These are phyloP conservation scores for Penstemon barbatus DNA, from an alignment of 257 asterid genomes.

Conservation along the genomic window DNA sequence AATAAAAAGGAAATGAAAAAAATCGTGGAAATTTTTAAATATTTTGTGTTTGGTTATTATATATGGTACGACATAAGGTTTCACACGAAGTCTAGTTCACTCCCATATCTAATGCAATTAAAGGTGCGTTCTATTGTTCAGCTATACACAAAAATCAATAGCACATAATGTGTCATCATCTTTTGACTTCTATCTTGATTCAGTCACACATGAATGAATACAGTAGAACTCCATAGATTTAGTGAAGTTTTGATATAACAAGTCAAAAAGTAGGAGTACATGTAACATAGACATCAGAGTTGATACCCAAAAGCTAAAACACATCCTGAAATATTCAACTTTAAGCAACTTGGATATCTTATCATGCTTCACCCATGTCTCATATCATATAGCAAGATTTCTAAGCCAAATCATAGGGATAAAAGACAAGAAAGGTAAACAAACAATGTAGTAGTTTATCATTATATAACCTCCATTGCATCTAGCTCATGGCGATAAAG, in stretches of 20 bases:
- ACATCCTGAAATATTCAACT: neutral
- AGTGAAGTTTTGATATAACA: neutral
- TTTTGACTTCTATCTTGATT: neutral
- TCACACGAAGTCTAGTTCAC: neutral
- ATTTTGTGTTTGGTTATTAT: too few species aligned
- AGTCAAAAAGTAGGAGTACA: neutral
- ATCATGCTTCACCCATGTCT: neutral
- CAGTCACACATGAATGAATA: conserved; percentile 2
- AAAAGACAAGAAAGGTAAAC: conserved; percentile 2
- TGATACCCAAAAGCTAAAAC: too few species aligned
- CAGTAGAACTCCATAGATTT: neutral
- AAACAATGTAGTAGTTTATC: conserved; percentile 18
- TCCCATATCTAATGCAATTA: conserved; percentile 12
- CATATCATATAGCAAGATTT: conserved; percentile 3
- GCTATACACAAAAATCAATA: neutral
- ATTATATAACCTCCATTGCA: conserved; percentile 71
- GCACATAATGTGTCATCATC: conserved; percentile 3
- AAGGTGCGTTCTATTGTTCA: neutral
- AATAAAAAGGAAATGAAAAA: neutral
- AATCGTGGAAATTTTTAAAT: too few species aligned
- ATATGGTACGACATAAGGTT: too few species aligned
- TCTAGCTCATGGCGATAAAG: conserved; percentile 89
- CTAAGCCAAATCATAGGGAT: conserved; percentile 4
- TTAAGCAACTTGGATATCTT: neutral
- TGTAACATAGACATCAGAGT: neutral